These are phyloP conservation scores for Tolypocladium sp. DNA, from an alignment of 2,329 filamentous ascomycete genomes.

Conservation along the genomic window DNA sequence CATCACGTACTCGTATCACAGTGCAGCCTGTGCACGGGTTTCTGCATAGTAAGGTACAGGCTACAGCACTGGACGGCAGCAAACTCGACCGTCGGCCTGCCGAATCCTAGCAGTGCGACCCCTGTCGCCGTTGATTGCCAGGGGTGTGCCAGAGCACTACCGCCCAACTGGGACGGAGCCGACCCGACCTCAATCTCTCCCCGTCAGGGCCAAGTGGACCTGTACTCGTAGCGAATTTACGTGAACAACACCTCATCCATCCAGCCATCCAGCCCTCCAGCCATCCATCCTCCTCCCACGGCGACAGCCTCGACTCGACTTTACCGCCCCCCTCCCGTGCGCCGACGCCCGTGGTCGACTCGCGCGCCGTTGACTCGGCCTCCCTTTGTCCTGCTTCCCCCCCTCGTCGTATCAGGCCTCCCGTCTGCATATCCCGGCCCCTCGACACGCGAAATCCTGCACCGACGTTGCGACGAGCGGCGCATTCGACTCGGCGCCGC, in stretches of 20 bases:
- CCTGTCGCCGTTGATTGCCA: background rate
- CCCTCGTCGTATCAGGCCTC: background rate
- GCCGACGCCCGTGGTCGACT: background rate
- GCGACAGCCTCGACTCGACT: background rate
- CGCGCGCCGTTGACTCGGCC: background rate
- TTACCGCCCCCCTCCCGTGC: background rate
- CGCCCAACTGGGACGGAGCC: background rate
- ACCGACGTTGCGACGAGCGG: background rate
- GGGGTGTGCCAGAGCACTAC: background rate
- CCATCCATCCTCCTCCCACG: background rate
- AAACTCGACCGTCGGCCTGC: too few species aligned
- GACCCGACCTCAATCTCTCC: conserved; percentile 1
- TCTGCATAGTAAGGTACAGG: background rate
- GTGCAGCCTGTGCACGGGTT: background rate
- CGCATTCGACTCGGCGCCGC: background rate
- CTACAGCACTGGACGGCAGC: background rate
- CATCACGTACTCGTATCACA: background rate
- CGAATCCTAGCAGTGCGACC: background rate
- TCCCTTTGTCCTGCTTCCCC: background rate
- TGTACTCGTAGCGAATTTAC: conserved; percentile 7
- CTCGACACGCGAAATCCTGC: background rate
- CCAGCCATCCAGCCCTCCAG: background rate
- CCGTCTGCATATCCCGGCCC: background rate
- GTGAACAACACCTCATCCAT: background rate
- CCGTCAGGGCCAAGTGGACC: conserved; percentile 2